Percentiles rank a stretch among this genome's conserved stretches.
Evolutionary conservation across 345 rosid species (phyloP).

Genomic region (Gossypioides kirkii): DNA sequence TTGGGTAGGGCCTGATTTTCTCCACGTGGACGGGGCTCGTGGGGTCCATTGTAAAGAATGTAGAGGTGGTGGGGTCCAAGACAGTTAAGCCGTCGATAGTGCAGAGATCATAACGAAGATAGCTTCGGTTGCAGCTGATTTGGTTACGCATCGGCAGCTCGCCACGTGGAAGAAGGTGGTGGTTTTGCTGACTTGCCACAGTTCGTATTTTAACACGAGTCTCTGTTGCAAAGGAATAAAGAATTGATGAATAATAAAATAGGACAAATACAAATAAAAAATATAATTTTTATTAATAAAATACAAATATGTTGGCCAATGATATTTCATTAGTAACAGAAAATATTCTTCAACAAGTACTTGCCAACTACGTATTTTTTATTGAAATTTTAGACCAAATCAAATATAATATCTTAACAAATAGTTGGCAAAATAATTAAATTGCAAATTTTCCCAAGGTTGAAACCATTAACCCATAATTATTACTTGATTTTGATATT

Average conservation of each 20-base stretch:
- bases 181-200: not conserved
- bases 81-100: conserved; percentile 26
- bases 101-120: conserved; percentile 31
- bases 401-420: not conserved
- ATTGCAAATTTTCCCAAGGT: not conserved
- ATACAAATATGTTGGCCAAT: not conserved
- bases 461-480: not conserved
- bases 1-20: conserved; percentile 36
- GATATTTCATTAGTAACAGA: not conserved
- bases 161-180: not conserved
- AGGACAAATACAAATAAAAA: no score
- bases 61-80: conserved; percentile 27
- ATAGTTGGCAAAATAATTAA: not conserved
- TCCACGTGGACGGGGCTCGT: not conserved
- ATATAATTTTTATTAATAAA: not conserved
- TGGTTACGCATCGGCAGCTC: not conserved
- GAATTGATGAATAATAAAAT: not conserved
- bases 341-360: not conserved
- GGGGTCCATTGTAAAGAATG: conserved; percentile 20
- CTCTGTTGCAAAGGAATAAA: not conserved
- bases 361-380: not conserved
- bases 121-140: conserved; percentile 36
- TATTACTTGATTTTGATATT: not conserved
- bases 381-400: not conserved
- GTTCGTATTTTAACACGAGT: not conserved